These are phyloP conservation scores for Lobosporangium transversale DNA, from an alignment of 192 early-diverging fungal genomes.

Conservation along the genomic window DNA sequence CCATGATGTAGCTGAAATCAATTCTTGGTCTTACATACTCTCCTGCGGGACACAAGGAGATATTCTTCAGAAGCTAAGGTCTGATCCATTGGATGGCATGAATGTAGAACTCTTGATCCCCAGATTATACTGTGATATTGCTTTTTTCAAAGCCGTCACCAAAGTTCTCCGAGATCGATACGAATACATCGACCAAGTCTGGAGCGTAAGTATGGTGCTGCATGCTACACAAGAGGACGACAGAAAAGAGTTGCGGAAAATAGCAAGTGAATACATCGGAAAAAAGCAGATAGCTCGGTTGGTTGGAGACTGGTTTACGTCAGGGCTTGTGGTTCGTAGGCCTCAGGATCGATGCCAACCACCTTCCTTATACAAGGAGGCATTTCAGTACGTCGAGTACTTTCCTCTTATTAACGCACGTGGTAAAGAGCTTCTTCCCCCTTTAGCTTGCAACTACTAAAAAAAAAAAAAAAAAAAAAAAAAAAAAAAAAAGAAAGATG, in stretches of 20 bases:
- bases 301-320: constrained; percentile 46
- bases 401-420: constrained; percentile 61
- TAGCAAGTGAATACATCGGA: constrained; percentile 49
- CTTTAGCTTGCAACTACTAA: not conserved
- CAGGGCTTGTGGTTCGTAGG: constrained; percentile 15
- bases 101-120: constrained; percentile 32
- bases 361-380: too few species aligned
- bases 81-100: constrained; percentile 22
- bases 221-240: constrained; percentile 5
- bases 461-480: too few species aligned
- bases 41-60: constrained; percentile 19
- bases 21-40: constrained; percentile 25
- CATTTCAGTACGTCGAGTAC: constrained; percentile 45
- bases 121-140: constrained; percentile 19
- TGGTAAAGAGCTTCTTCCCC: constrained; percentile 26
- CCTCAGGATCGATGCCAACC: constrained; percentile 10
- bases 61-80: constrained; percentile 16
- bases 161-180: constrained; percentile 36
- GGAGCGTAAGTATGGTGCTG: constrained; percentile 53
- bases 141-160: constrained; percentile 25
- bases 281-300: constrained; percentile 1
- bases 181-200: constrained; percentile 42
- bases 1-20: constrained; percentile 3
- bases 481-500: too few species aligned
- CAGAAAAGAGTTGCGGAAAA: not conserved